Base-by-base conservation (phyloP, 495 filamentous ascomycete species). In the Amniculicola lignicola region DNA sequence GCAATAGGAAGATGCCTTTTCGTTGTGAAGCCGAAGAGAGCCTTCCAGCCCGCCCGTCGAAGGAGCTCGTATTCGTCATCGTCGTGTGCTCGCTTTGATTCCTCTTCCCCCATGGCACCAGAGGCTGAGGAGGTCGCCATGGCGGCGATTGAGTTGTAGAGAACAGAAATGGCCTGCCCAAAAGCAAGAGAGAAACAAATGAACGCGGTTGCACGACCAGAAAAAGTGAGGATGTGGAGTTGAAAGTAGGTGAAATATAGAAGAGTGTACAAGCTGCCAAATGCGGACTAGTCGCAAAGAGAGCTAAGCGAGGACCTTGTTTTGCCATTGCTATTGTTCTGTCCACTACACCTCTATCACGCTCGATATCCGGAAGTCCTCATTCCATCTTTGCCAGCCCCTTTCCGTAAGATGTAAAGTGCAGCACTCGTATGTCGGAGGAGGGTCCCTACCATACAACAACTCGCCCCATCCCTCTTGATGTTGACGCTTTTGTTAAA, bases 11-110 rank as follows among this genome's bases (percentile, higher is more conserved):
- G 46, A 64, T 96, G 85, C n/a, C 64, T 68, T 56, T 68, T 73
- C 1, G 75, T 80, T 0, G 84, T 88, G 73, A 96, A 96, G 36
- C 66, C 70, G 65, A 95, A 90, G 6, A 96, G 77, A 1, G 77
- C 72, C 33, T 65, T 56, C 74, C 74, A 75, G 38, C 56, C 62
- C 55, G 22, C 62, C 54, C 19, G 42, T 61, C 16, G 64, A 66
- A 62, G 47, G 51, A 15, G 63, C 14, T 70, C 61, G 25, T 56
- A 50, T 41, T 66, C 28, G 22, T 59, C 38, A 35, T 66, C 54
- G 43, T 67, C 47, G 9, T 48, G 59, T 7, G 19, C 45, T 33
- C 49, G 41, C 10, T 59, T 35, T 41, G 42, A 39, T 21, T 62
- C 53, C 25, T 64, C 57, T 19, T 59, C 61, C 52, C 6, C 16